Evolutionary conservation across 805 yeast genomes (phyloP), one percentile per base, ranked within the genome.

Genomic region (Hanseniaspora osmophila): DNA sequence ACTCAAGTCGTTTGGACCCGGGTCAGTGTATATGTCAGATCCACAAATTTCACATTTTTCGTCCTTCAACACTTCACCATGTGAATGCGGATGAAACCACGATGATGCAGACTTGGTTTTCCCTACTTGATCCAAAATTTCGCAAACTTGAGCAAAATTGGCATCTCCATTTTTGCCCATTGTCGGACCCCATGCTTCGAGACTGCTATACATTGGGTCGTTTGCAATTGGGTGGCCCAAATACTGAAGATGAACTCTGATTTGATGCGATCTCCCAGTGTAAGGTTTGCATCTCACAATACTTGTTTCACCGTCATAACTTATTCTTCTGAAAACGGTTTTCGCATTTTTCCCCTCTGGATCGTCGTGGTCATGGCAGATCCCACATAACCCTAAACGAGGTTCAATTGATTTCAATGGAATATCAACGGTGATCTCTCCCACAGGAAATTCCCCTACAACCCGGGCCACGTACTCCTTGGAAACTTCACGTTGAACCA

Each of bases 191-290:
- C 96, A 92, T 0, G 85, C 78, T 15, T 63, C 60, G 13, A 71
- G 74, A 54, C 84, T 84, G 2, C 95, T 81, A 56, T 87, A 90
- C 1, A 88, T 70, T 0, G 96, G 96, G 60, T 90, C 98, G 58
- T 90, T 88, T 2, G 84, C 86, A 41, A 90, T 90, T 0, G 97
- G 96, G 56, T 68, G 73, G 0, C 96, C 96, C n/a, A 92, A 54
- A 52, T 70, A 81, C 62, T 88, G 96, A 47, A 92, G 64, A 65
- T 92, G 98, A 1, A 92, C 95, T 49, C 98, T 68, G 43, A 92
- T 87, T 59, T 90, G 98, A 61, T 90, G 98, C 0, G 96, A 86
- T 57, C 98, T 70, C 0, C 98, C 98, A 0, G 98, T 90, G 15
- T 73, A 64, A 1, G 98, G 98, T 51, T 68, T 73, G 62, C 97